These are phyloP conservation scores for Vachellia collinsii DNA, from an alignment of 306 rosid genomes.

Conservation along the genomic window DNA sequence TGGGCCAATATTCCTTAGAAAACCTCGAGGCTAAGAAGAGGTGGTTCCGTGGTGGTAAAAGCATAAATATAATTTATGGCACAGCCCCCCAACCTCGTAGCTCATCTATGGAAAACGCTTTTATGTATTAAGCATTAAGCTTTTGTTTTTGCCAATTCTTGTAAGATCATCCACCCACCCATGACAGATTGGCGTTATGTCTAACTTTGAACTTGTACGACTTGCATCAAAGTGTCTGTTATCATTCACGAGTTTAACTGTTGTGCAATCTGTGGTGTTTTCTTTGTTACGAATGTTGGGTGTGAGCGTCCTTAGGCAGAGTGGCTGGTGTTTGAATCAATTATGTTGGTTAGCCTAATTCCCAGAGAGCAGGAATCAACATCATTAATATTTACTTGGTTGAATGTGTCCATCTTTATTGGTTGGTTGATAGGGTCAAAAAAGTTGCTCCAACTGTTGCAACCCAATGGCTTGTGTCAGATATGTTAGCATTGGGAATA, in stretches of 20 bases:
- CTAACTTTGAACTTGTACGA: neutral
- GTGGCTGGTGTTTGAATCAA: neutral
- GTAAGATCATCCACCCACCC: neutral
- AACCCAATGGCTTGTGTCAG: conserved; percentile 29
- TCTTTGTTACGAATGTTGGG: too few species aligned
- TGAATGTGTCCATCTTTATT: too few species aligned
- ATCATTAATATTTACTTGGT: neutral
- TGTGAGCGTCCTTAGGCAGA: too few species aligned
- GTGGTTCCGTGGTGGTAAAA: too few species aligned
- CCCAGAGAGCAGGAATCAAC: neutral
- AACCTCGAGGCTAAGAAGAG: conserved; percentile 33
- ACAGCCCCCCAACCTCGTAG: neutral
- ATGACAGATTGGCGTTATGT: neutral
- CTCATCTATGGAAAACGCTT: neutral
- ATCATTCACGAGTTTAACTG: too few species aligned
- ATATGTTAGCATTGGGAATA: neutral
- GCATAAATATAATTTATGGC: neutral
- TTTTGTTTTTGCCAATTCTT: neutral
- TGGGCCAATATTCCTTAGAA: conserved; percentile 29
- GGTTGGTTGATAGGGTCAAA: conserved; percentile 1
- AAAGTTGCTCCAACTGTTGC: conserved; percentile 16
- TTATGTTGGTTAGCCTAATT: neutral
- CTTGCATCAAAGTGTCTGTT: neutral
- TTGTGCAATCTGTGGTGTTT: neutral
- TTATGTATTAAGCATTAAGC: neutral